Evolutionary conservation across 306 rosid genomes (phyloP).

Genomic region (Vigna mungo): DNA sequence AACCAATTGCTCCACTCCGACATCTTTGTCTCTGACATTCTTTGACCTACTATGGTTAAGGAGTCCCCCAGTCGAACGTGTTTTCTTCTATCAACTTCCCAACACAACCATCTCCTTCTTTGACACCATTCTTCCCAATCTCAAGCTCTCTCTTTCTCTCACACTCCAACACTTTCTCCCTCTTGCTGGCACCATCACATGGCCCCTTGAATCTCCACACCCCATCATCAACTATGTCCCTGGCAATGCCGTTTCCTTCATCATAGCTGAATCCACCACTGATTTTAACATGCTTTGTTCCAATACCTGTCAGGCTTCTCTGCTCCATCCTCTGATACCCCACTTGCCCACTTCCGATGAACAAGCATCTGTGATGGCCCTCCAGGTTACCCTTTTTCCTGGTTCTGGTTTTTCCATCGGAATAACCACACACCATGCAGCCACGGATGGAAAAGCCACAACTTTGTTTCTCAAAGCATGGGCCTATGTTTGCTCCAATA

Average conservation of each 20-base stretch:
- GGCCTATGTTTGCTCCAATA: background rate
- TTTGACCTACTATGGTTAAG: conserved; percentile 33
- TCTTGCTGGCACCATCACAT: conserved; percentile 44
- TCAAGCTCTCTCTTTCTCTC: conserved; percentile 40
- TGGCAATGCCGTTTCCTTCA: conserved; percentile 41
- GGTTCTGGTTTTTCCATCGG: background rate
- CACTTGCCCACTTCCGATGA: background rate
- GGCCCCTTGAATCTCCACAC: conserved; percentile 34
- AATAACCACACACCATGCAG: conserved; percentile 27
- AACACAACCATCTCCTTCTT: conserved; percentile 20
- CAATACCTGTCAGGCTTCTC: background rate
- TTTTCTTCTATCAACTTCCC: conserved; percentile 39
- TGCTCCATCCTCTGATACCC: background rate
- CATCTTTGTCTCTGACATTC: background rate
- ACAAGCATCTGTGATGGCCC: background rate
- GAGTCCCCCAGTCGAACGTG: conserved; percentile 29
- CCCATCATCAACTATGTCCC: conserved; percentile 42
- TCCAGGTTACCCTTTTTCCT: background rate
- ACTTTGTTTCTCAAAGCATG: background rate
- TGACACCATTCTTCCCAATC: conserved; percentile 44
- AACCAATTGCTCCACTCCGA: background rate
- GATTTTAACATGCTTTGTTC: conserved; percentile 40
- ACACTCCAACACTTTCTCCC: conserved; percentile 47
- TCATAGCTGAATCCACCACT: conserved; percentile 45
- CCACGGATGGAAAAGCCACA: background rate